Percentiles rank a stretch among this genome's conserved stretches.
Conservation (phyloP, 2,329 filamentous ascomycete species). For the Aureobasidium sp. region DNA sequence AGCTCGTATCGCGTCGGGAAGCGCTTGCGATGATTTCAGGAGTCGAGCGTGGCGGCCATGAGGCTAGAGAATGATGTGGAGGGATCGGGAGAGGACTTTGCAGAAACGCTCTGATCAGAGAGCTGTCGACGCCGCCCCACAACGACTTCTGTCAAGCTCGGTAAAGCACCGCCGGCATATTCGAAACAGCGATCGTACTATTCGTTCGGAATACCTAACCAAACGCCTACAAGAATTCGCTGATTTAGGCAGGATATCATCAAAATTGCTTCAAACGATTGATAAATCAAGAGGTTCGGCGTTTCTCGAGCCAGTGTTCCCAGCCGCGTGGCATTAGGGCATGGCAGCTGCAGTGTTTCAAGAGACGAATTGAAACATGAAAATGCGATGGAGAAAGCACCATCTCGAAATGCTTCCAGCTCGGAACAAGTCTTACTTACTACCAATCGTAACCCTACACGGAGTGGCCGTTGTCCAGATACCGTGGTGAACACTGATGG, state of each 20-base stretch:
- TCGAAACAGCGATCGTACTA: neutral
- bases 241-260: neutral
- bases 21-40: neutral
- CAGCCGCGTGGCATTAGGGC: neutral
- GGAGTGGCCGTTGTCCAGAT: too few species aligned
- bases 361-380: neutral
- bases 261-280: neutral
- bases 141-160: neutral
- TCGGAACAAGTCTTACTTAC: neutral
- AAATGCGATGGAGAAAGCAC: neutral
- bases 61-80: neutral
- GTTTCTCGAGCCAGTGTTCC: neutral
- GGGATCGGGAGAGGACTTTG: neutral
- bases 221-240: neutral
- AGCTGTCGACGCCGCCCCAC: neutral
- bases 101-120: neutral
- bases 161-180: neutral
- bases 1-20: neutral
- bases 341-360: conserved; percentile 5
- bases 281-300: neutral
- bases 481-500: neutral
- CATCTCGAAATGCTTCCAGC: neutral
- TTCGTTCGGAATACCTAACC: neutral
- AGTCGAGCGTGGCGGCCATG: neutral
- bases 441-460: neutral